Evolutionary conservation across 2,329 filamentous ascomycete genomes (phyloP).

Genomic region (Paradendryphiella salina): DNA sequence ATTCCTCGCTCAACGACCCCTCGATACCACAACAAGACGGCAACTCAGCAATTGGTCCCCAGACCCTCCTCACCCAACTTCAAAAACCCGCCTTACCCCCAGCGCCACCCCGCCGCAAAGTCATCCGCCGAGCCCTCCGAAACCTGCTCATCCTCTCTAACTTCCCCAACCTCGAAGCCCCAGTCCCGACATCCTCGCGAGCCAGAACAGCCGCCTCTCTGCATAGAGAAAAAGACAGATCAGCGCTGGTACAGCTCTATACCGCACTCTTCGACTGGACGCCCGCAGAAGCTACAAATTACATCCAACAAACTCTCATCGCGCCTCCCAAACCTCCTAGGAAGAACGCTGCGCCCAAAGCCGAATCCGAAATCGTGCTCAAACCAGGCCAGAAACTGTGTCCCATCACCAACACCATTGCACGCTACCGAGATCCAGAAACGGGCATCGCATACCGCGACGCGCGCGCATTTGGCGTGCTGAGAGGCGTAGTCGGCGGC

Average conservation of each 20-base stretch:
- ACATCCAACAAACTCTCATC: conserved; percentile 49
- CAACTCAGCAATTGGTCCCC: conserved; percentile 18
- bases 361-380: conserved; percentile 20
- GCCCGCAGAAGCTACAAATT: conserved; percentile 32
- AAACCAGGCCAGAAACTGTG: conserved; percentile 56
- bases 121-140: conserved; percentile 58
- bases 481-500: conserved; percentile 72
- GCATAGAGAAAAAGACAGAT: conserved; percentile 43
- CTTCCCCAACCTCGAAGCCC: conserved; percentile 49
- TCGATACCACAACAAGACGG: conserved; percentile 15
- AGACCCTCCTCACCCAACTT: conserved; percentile 29
- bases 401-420: conserved; percentile 79
- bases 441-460: conserved; percentile 84
- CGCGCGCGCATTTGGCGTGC: conserved; percentile 76
- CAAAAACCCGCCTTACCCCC: conserved; percentile 27
- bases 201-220: conserved; percentile 54
- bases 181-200: conserved; percentile 41
- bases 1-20: conserved; percentile 37
- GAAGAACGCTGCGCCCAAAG: conserved; percentile 38
- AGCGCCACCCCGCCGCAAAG: conserved; percentile 33
- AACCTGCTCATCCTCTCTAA: conserved; percentile 61
- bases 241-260: conserved; percentile 61
- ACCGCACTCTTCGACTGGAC: conserved; percentile 46
- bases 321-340: conserved; percentile 45
- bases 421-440: conserved; percentile 80